phyloP scores from a whole-genome alignment of 2,329 filamentous ascomycete genomes.

The Sphaerulina vaccinii region DNA sequence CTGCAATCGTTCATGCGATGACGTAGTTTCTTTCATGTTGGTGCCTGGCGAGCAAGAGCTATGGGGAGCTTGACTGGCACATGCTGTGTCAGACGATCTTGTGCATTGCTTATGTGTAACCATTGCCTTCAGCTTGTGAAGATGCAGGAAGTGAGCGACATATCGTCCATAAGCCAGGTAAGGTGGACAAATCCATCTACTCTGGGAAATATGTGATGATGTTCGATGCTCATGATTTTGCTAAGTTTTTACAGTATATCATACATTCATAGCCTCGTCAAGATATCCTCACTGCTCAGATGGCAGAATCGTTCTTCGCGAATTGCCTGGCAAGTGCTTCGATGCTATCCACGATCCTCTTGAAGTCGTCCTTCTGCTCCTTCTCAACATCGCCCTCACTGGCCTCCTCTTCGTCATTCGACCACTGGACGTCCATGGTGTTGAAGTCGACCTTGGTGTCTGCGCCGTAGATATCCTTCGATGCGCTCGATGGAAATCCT shows the following conservation, averaged over 20 bases:
- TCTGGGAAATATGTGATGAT: too few species aligned
- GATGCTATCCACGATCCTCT: slow-evolving; percentile 44
- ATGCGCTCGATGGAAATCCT: slow-evolving; percentile 42
- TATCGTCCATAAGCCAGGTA: background rate
- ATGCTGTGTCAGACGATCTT: too few species aligned
- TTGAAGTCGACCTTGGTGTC: slow-evolving; percentile 43
- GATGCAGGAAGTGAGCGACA: background rate
- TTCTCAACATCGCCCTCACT: slow-evolving; percentile 37
- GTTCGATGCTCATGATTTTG: too few species aligned
- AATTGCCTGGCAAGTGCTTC: slow-evolving; percentile 43
- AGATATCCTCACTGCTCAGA: background rate
- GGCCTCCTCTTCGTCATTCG: slow-evolving; percentile 41
- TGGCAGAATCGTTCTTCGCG: slow-evolving; percentile 42
- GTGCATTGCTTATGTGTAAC: too few species aligned
- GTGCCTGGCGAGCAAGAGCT: slow-evolving; percentile 3
- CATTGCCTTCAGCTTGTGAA: too few species aligned
- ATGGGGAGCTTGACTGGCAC: slow-evolving; percentile 3
- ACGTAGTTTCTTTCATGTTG: slow-evolving; percentile 2
- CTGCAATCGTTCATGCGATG: slow-evolving; percentile 4
- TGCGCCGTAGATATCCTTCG: slow-evolving; percentile 42
- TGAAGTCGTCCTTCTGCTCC: slow-evolving; percentile 47
- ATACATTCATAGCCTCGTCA: background rate
- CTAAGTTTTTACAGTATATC: background rate
- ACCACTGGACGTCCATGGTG: slow-evolving; percentile 46
- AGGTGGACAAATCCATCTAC: too few species aligned